Percentiles rank a stretch among this genome's conserved stretches.
phyloP scores from a whole-genome alignment of 2,329 filamentous ascomycete species.

The Pseudonectria buxi region DNA sequence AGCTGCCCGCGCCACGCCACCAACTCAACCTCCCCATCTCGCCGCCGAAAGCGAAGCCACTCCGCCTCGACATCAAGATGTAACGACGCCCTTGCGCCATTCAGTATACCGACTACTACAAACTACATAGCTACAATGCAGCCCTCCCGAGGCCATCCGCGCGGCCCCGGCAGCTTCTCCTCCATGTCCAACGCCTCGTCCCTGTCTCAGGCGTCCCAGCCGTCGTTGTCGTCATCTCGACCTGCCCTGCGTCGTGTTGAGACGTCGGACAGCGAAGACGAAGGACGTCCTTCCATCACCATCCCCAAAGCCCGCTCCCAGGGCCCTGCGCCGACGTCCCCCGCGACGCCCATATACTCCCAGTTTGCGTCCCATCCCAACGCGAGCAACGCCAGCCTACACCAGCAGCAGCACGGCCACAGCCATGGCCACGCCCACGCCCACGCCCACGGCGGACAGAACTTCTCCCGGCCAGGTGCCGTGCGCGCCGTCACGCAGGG shows the following conservation, averaged over 20 bases:
- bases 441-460: constrained; percentile 33
- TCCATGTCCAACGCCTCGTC: constrained; percentile 36
- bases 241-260: constrained; percentile 30
- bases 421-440: constrained; percentile 38
- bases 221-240: constrained; percentile 18
- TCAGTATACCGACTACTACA: too few relatives aligned
- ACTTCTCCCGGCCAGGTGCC: constrained; percentile 51
- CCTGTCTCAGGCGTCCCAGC: constrained; percentile 20
- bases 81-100: constrained; percentile 25
- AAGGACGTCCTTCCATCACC: constrained; percentile 29
- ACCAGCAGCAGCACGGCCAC: constrained; percentile 50
- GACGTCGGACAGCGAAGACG: constrained; percentile 24
- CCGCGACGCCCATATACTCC: constrained; percentile 41
- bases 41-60: too few relatives aligned
- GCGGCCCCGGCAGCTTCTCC: constrained; percentile 51
- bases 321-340: constrained; percentile 23
- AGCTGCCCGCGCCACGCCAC: too few relatives aligned
- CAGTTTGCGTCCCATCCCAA: constrained; percentile 42
- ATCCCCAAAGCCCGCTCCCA: constrained; percentile 40
- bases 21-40: too few relatives aligned
- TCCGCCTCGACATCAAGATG: constrained; percentile 31
- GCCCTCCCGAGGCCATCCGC: constrained; percentile 37
- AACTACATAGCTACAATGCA: constrained; percentile 36
- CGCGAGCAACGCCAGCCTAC: constrained; percentile 38
- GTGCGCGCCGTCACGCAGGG: constrained; percentile 23